Base-by-base conservation (phyloP, 2,329 filamentous ascomycete genomes). In the Dryadomyces sulphureus region DNA sequence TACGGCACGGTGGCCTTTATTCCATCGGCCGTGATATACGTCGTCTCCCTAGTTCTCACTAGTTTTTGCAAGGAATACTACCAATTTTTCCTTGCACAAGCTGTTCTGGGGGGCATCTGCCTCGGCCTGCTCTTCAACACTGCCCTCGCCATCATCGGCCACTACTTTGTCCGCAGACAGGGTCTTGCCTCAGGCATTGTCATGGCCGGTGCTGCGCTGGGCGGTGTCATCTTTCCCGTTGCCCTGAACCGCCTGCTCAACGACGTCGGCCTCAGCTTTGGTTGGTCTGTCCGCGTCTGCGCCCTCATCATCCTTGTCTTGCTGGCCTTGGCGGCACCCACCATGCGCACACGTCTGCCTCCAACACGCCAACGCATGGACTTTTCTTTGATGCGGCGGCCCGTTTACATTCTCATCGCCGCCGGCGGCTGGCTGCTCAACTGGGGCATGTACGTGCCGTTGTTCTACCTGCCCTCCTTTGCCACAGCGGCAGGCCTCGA, bases 401-500 rank as follows among this genome's bases (percentile, higher is more conserved):
- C 62, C 0, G 65, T 74, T 8, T 81, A 77, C 49, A 55, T 67
- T 1, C 60, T 73, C 5, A 45, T 54, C 2, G 49, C 54, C 5
- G 46, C 45, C 8, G 54, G 47, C 2, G 35, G 53, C 4, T 55
- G 53, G 48, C 48, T 54, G 38, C 51, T 54, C 36, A 55, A 65
- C 54, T 57, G 62, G n/a, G 55, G 53, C 44, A 67, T 70, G 55
- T 70, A 75, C 52, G 68, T 70, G 43, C 49, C 72, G 39, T 62
- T 75, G 44, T 73, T 74, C 58, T 75, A 71, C 58, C 63, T 73
- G 21, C 68, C 73, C 48, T 62, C 70, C 5, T 80, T 71, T 55
- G 73, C 71, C 8, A 61, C 71, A 7, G 56, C 65, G 0, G 60
- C 62, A 1, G 59, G 62, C 46, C 30, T 50, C 6, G 67, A 70